These are phyloP conservation scores for Canna indica DNA, from an alignment of 176 grass and related monocot species.

Conservation along the genomic window DNA sequence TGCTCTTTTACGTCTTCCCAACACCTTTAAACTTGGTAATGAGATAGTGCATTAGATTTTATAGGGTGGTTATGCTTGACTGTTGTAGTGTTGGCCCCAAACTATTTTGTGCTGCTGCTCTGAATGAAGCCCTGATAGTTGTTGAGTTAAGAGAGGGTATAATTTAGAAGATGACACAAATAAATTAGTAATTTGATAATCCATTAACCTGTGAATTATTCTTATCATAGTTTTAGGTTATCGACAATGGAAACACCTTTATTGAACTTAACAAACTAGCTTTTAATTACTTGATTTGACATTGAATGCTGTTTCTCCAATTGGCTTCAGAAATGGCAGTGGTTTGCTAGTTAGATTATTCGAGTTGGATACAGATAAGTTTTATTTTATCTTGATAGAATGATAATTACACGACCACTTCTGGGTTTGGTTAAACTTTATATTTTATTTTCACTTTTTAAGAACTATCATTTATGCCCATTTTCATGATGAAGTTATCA, in stretches of 20 bases:
- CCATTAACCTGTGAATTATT: too few species aligned
- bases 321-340: background rate
- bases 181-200: too few species aligned
- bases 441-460: background rate
- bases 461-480: background rate
- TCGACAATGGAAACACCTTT: background rate
- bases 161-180: too few species aligned
- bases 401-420: background rate
- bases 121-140: too few species aligned
- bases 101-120: too few species aligned
- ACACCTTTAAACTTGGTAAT: too few species aligned
- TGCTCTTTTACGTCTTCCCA: too few species aligned
- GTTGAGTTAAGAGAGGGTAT: too few species aligned
- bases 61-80: too few species aligned
- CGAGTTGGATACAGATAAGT: background rate
- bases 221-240: too few species aligned
- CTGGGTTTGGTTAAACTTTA: background rate
- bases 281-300: background rate
- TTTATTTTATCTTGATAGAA: background rate
- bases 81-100: too few species aligned
- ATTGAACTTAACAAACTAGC: background rate
- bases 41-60: too few species aligned
- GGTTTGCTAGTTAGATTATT: background rate
- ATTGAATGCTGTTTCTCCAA: background rate
- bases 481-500: constrained; percentile 8